Evolutionary conservation across 1,139 yeast genomes (phyloP), one percentile per base, ranked within the genome.

Genomic region (Geotrichum restrictum): DNA sequence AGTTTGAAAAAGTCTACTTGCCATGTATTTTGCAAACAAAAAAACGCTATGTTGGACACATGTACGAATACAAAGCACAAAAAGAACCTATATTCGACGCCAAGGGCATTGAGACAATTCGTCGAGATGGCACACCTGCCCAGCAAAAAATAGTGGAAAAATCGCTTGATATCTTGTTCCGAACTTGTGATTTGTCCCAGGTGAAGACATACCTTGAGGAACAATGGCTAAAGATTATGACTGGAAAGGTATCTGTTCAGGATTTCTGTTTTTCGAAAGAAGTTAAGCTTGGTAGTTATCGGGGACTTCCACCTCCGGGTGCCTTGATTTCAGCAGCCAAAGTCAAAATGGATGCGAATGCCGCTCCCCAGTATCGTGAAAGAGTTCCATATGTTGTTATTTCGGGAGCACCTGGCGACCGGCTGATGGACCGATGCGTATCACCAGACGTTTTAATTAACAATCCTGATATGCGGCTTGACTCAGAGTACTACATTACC

Each of bases 121-220:
- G 98, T 56, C 73, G 98, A 59, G 98, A 93, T 68, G 98, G 97
- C 0, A 85, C 91, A 16, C 95, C 95, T 0, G 96, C 96, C 0
- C 95, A 87, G 60, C 95, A 81, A 68, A 85, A 85, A 62, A 82
- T 93, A 40, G 82, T 88, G 24, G 95, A 88, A 57, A 79, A 80
- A 56, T 71, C 86, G 0, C 69, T 93, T 8, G 72, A 85, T 40
- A 74, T 82, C 1, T 69, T 93, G 4, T 93, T 93, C 65, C 85
- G 84, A 21, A 80, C 91, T 0, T 72, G 76, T 39, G 89, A 93
- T 64, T 65, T 93, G 14, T 82, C 96, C 0, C 56, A 66, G 40
- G 86, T 91, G 4, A 89, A 89, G 62, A 57, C 64, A 1, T 91
- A 82, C 62, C 79, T 88, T 1, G 70, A 79, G 33, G 70, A 69